Evolutionary conservation across 1,139 yeast genomes (phyloP), one percentile per base, ranked within the genome.

Genomic region (Scheffersomyces segobiensis): DNA sequence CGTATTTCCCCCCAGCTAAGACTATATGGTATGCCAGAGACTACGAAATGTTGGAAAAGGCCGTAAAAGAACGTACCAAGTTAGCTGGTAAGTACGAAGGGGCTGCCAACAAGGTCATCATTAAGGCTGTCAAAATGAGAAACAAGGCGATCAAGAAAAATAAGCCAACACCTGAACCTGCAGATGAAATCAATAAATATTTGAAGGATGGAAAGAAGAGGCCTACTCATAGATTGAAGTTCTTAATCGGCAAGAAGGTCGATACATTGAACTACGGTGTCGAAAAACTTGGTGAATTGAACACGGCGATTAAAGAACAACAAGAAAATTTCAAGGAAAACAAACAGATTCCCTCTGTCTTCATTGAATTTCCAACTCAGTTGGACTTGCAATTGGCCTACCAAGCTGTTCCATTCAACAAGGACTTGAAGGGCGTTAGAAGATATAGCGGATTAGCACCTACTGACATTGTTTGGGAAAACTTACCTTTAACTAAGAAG

Each of bases 381-480:
- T 87, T 89, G 68, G 91, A 91, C 67, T 91, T 96, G 50, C 97
- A 93, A 75, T 80, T 88, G 64, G 98, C 98, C n/a, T 87, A 81
- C 70, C 98, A 93, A 75, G 85, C 91, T 32, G 77, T 86, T 57
- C 86, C 92, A 14, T 88, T 85, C 73, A 89, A 89, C 68, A 74
- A 77, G 19, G 91, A 93, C 4, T 77, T 89, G 56, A 86, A 84
- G 63, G 79, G 87, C 77, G 74, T 83, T 22, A 91, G 91, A 47
- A 81, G 90, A 52, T 79, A 78, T 63, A 83, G 85, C 59, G 92
- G 92, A 52, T 61, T 79, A 55, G 76, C 82, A 54, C 97, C 98
- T 3, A 83, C 81, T 47, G 97, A 93, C 64, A 80, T 95, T 57
- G 81, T 91, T 65, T 95, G 99, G 99, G 81, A 83, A 59, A 95